Conservation (phyloP, 176 grass and related monocot species). For the Panicum miliaceum region DNA sequence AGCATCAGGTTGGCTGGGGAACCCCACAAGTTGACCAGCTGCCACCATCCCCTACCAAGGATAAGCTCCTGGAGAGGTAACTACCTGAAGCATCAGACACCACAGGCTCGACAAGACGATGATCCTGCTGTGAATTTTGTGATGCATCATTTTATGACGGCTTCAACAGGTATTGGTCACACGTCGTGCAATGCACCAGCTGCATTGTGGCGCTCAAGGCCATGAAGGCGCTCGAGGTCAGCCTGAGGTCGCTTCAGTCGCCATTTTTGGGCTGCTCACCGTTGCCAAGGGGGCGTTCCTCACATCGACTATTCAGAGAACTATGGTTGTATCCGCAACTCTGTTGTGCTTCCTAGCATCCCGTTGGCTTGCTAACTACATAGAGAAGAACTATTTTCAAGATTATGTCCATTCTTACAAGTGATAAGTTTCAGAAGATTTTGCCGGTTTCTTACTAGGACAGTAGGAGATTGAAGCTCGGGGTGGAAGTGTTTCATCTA, state of each 20-base stretch:
- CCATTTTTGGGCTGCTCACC: conserved; percentile 55
- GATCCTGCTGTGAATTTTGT: not conserved
- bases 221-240: conserved; percentile 56
- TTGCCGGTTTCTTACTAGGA: not conserved
- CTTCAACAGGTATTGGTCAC: conserved; percentile 72
- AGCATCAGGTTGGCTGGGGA: conserved; percentile 63
- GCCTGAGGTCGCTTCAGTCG: conserved; percentile 57
- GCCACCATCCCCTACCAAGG: conserved; percentile 64
- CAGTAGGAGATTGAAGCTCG: not conserved
- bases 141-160: not conserved
- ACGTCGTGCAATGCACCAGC: conserved; percentile 80
- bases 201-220: conserved; percentile 59
- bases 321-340: conserved; percentile 29
- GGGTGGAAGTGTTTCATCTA: too few species aligned
- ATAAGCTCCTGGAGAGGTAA: conserved; percentile 73
- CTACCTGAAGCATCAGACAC: not conserved
- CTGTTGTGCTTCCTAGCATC: conserved; percentile 68
- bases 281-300: conserved; percentile 39
- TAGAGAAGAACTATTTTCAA: conserved; percentile 85
- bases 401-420: conserved; percentile 81
- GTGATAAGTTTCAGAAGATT: conserved; percentile 23
- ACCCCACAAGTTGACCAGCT: conserved; percentile 27
- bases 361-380: conserved; percentile 66
- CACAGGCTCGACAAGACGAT: not conserved
- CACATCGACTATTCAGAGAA: conserved; percentile 42